Conservation (phyloP, 208 protist species). For the Trichomonas gallinae region DNA sequence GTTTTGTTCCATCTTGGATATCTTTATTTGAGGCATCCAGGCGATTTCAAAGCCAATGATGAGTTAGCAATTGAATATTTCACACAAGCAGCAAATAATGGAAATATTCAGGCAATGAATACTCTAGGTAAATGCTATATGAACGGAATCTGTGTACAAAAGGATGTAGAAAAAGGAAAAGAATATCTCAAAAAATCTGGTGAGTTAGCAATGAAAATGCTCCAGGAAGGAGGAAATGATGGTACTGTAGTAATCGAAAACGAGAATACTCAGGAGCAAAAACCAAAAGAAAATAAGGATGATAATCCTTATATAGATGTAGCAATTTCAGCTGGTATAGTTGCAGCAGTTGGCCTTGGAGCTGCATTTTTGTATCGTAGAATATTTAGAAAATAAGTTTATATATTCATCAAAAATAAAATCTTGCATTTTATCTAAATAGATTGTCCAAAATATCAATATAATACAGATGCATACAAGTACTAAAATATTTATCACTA, state of each 20-base stretch:
- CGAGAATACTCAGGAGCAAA: neutral
- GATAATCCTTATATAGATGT: neutral
- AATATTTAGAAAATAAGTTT: no score
- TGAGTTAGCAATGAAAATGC: neutral
- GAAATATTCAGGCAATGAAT: neutral
- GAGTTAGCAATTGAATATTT: neutral
- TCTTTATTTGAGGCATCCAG: neutral
- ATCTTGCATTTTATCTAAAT: no score
- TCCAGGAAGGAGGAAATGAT: neutral
- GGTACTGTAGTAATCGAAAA: neutral
- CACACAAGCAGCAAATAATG: neutral
- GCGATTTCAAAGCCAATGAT: neutral
- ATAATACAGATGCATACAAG: no score
- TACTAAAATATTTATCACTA: no score
- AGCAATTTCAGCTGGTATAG: neutral
- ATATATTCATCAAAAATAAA: no score
- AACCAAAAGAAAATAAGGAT: neutral
- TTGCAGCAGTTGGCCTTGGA: neutral
- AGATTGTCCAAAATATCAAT: no score
- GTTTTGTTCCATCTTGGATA: neutral
- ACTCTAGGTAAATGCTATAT: neutral
- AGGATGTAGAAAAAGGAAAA: neutral
- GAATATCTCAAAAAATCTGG: neutral
- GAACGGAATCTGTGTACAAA: neutral
- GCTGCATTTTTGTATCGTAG: neutral